These are phyloP conservation scores for Xylaria sp. DNA, from an alignment of 495 filamentous ascomycete genomes.

Conservation along the genomic window DNA sequence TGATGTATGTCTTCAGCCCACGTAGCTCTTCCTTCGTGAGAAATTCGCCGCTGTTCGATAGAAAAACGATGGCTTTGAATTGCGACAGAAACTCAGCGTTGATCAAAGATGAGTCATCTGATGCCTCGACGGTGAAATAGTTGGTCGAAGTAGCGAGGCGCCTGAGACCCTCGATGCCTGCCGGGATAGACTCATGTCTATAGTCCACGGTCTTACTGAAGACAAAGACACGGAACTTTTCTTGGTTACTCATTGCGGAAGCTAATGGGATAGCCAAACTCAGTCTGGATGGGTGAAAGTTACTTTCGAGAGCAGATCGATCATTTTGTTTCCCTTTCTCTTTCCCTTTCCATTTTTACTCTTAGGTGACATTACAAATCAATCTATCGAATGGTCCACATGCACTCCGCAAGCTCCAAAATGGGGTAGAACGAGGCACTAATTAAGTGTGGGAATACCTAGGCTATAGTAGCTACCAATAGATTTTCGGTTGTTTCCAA, in stretches of 20 bases:
- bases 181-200: slow-evolving; percentile 47
- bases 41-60: slow-evolving; percentile 48
- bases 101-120: slow-evolving; percentile 45
- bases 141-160: slow-evolving; percentile 33
- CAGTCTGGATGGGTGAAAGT: neutral
- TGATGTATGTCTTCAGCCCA: slow-evolving; percentile 41
- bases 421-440: neutral
- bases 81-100: slow-evolving; percentile 32
- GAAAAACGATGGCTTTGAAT: slow-evolving; percentile 44
- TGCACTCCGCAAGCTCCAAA: slow-evolving; percentile 6
- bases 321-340: no score
- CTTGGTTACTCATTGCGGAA: slow-evolving; percentile 8
- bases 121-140: slow-evolving; percentile 35
- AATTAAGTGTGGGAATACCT: neutral
- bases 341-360: no score
- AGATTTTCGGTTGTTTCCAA: no score
- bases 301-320: neutral
- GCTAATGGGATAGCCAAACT: neutral
- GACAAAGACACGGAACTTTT: slow-evolving; percentile 36
- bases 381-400: no score
- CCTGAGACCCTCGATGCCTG: slow-evolving; percentile 39
- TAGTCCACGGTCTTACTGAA: slow-evolving; percentile 47
- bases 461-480: no score
- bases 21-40: slow-evolving; percentile 39
- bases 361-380: no score